Evolutionary conservation across 208 protist genomes (phyloP).

Genomic region (Leishmania amazonensis): DNA sequence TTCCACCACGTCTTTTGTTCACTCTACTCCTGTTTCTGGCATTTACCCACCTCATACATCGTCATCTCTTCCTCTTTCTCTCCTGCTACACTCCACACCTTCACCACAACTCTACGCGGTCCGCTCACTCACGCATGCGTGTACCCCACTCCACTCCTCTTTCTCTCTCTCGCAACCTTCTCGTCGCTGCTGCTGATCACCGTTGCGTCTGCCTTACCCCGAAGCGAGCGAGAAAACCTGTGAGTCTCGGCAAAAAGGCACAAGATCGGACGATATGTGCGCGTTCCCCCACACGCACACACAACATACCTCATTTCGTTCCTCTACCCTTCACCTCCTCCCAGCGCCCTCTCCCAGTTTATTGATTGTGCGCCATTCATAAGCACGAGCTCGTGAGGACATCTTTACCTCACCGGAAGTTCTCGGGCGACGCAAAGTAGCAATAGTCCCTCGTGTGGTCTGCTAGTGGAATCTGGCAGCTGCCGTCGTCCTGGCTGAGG

Average conservation of each 20-base stretch:
- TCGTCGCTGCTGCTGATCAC: neutral
- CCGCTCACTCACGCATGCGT: no score
- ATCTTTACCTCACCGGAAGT: neutral
- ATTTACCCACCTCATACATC: neutral
- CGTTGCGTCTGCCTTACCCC: neutral
- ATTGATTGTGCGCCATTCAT: neutral
- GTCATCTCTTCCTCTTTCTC: neutral
- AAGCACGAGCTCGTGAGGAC: neutral
- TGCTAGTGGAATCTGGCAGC: neutral
- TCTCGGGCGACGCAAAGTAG: neutral
- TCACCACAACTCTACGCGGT: no score
- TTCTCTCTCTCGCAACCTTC: neutral
- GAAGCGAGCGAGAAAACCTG: neutral
- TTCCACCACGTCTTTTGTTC: neutral
- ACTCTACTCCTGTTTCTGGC: neutral
- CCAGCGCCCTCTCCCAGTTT: neutral
- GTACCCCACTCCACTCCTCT: no score
- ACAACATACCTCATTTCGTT: neutral
- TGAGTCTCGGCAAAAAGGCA: neutral
- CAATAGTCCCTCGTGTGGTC: neutral
- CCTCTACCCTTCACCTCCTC: neutral
- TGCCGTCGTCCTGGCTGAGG: neutral
- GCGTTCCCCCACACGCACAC: neutral
- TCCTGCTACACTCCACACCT: neutral
- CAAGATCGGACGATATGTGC: neutral